Conservation (phyloP, 1,284 basidiomycete genomes). For the Naganishia liquefaciens region DNA sequence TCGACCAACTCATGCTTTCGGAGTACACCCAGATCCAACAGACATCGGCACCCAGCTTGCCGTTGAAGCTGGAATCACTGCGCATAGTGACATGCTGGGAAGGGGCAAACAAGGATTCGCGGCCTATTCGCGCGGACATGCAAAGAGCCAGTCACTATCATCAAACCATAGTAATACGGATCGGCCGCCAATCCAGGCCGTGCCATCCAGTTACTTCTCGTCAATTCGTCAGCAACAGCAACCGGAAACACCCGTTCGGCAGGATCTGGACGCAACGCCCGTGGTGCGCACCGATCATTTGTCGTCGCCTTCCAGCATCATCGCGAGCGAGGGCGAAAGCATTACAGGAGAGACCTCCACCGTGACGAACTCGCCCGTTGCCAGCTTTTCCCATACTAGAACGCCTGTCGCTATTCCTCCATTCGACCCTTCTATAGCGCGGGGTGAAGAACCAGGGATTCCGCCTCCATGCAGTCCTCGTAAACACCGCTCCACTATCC, state of each 20-base stretch:
- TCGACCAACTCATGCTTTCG: background rate
- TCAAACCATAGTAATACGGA: background rate
- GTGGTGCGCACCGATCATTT: background rate
- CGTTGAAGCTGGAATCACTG: slow-evolving; percentile 16
- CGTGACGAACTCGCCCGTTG: background rate
- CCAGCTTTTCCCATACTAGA: background rate
- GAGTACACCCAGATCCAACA: slow-evolving; percentile 9
- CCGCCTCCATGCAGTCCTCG: slow-evolving; percentile 30
- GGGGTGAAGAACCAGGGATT: slow-evolving; percentile 5
- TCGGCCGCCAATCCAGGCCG: slow-evolving; percentile 12
- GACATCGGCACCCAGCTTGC: slow-evolving; percentile 23
- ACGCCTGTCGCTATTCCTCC: slow-evolving; percentile 4
- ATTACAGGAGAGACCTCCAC: background rate
- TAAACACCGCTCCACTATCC: slow-evolving; percentile 27
- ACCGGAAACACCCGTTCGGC: background rate
- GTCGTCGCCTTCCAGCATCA: background rate
- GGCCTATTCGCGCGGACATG: slow-evolving; percentile 16
- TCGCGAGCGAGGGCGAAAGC: no score
- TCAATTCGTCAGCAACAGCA: background rate
- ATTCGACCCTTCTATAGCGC: background rate
- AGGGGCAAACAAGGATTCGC: slow-evolving; percentile 9
- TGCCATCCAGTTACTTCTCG: slow-evolving; percentile 22
- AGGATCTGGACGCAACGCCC: slow-evolving; percentile 9
- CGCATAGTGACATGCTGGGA: background rate
- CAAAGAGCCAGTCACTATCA: slow-evolving; percentile 2